Evolutionary conservation across 192 early-diverging fungal species (phyloP).

Genomic region (Radiomyces spectabilis): DNA sequence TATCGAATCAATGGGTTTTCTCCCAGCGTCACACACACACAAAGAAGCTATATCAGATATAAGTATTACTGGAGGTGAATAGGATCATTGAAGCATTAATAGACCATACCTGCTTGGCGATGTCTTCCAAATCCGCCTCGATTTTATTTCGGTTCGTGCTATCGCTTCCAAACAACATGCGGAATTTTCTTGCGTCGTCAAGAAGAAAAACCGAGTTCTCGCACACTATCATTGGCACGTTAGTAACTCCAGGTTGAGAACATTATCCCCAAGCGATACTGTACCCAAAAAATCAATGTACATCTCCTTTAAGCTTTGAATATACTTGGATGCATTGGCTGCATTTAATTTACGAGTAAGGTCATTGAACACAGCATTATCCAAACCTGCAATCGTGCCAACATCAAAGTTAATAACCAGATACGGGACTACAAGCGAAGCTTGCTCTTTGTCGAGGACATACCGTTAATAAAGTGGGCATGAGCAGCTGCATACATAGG

Average conservation of each 20-base stretch:
- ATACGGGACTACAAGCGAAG: background rate
- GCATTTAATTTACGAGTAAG: slow-evolving; percentile 36
- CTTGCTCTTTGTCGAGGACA: slow-evolving; percentile 1
- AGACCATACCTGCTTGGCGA: slow-evolving; percentile 45
- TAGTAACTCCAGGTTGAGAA: background rate
- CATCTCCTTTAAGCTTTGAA: slow-evolving; percentile 67
- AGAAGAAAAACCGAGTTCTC: slow-evolving; percentile 24
- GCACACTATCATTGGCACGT: slow-evolving; percentile 7
- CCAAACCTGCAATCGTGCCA: slow-evolving; percentile 41
- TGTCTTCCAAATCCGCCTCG: slow-evolving; percentile 37
- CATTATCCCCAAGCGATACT: background rate
- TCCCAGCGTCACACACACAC: slow-evolving; percentile 80
- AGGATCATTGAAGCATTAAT: background rate
- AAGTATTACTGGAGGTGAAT: background rate
- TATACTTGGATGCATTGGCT: slow-evolving; percentile 44
- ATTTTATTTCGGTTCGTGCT: slow-evolving; percentile 18
- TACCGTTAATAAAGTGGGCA: slow-evolving; percentile 52
- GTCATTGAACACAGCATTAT: slow-evolving; percentile 51
- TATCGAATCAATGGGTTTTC: slow-evolving; percentile 93
- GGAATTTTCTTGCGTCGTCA: slow-evolving; percentile 18
- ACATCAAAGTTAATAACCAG: background rate
- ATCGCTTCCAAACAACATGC: slow-evolving; percentile 10
- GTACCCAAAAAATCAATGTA: slow-evolving; percentile 79
- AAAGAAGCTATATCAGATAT: slow-evolving; percentile 55
- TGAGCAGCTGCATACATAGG: slow-evolving; percentile 58